These are phyloP conservation scores for Gliomastix tumulicola DNA, from an alignment of 2,329 filamentous ascomycete species.

Conservation along the genomic window DNA sequence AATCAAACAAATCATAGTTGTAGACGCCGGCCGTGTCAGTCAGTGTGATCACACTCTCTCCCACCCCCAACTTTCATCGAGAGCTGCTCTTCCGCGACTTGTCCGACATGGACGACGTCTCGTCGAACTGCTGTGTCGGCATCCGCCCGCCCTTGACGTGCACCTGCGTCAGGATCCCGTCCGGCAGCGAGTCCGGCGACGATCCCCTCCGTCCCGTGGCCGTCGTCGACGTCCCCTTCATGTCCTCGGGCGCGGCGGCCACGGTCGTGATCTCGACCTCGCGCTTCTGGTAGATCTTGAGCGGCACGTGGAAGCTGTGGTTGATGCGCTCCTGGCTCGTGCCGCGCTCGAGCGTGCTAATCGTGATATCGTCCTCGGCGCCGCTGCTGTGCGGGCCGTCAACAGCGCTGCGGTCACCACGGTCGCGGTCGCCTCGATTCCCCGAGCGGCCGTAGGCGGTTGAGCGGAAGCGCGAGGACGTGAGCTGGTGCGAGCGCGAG, in stretches of 20 bases:
- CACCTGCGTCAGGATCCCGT: slow-evolving; percentile 2
- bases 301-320: slow-evolving; percentile 12
- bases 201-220: too few species aligned
- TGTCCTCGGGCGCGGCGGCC: background rate
- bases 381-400: background rate
- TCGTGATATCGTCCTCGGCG: too few species aligned
- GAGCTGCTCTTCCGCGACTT: too few species aligned
- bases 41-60: too few species aligned
- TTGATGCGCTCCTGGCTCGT: slow-evolving; percentile 4
- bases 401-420: background rate
- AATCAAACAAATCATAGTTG: too few species aligned
- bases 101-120: too few species aligned
- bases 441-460: slow-evolving; percentile 1
- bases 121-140: background rate
- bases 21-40: too few species aligned
- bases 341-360: slow-evolving; percentile 1
- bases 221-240: too few species aligned
- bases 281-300: slow-evolving; percentile 12
- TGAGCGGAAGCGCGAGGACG: slow-evolving; percentile 1
- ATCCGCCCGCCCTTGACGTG: slow-evolving; percentile 1
- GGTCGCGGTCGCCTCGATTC: background rate
- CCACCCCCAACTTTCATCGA: too few species aligned
- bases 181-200: slow-evolving; percentile 2
- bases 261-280: slow-evolving; percentile 5
- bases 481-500: background rate